These are phyloP conservation scores for Ilyonectria sp. DNA, from an alignment of 2,329 filamentous ascomycete genomes.

Conservation along the genomic window DNA sequence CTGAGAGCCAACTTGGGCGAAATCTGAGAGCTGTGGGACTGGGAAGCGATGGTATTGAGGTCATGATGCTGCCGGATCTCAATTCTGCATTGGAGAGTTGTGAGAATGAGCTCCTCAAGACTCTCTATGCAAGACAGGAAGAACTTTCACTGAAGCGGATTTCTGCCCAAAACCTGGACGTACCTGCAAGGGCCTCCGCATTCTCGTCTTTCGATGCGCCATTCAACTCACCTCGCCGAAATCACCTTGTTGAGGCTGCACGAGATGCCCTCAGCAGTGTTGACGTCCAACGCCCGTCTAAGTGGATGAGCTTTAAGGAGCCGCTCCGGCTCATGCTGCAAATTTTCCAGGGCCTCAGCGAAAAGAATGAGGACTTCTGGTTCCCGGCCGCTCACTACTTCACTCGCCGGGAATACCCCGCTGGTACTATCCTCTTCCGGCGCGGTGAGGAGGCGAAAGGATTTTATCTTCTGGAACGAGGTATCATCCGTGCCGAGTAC, in stretches of 20 bases:
- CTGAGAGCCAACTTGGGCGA: slow-evolving; percentile 81
- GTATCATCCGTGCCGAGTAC: slow-evolving; percentile 92
- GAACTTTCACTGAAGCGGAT: slow-evolving; percentile 64
- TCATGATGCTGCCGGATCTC: slow-evolving; percentile 87
- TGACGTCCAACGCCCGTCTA: slow-evolving; percentile 71
- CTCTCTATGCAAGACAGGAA: slow-evolving; percentile 81
- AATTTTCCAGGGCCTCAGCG: slow-evolving; percentile 91
- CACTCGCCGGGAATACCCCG: slow-evolving; percentile 73
- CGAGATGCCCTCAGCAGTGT: slow-evolving; percentile 80
- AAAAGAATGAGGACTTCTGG: slow-evolving; percentile 96
- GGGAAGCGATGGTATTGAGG: slow-evolving; percentile 79
- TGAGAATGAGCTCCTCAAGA: slow-evolving; percentile 92
- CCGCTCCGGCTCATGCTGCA: slow-evolving; percentile 93
- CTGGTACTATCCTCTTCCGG: slow-evolving; percentile 82
- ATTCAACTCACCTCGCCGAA: slow-evolving; percentile 86
- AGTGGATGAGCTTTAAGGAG: slow-evolving; percentile 90
- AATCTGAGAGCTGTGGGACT: slow-evolving; percentile 89
- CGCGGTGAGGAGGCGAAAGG: slow-evolving; percentile 83
- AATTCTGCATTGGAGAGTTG: slow-evolving; percentile 95
- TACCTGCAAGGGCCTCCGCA: slow-evolving; percentile 57
- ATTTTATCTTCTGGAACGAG: slow-evolving; percentile 92
- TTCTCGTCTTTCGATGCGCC: slow-evolving; percentile 56
- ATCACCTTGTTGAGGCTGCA: slow-evolving; percentile 84
- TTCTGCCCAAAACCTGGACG: slow-evolving; percentile 63
- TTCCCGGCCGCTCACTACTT: slow-evolving; percentile 86